phyloP scores from a whole-genome alignment of 1,139 yeast species.

The Pichia sp. region DNA sequence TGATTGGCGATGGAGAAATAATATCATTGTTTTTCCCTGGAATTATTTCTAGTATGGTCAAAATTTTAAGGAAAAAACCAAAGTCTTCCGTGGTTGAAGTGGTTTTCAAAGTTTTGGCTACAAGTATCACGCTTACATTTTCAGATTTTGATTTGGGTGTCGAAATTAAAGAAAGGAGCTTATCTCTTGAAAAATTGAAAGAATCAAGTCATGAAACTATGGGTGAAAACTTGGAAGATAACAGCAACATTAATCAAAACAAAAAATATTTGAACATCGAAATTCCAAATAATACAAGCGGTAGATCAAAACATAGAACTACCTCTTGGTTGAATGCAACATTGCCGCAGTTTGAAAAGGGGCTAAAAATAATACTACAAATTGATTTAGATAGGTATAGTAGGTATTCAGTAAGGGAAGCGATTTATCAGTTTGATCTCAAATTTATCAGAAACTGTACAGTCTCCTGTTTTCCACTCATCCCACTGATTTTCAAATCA shows the following conservation, averaged over 20 bases:
- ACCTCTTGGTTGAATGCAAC: slow-evolving; percentile 61
- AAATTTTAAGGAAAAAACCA: slow-evolving; percentile 32
- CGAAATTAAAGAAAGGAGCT: slow-evolving; percentile 2
- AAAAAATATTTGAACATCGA: slow-evolving; percentile 5
- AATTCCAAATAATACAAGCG: slow-evolving; percentile 18
- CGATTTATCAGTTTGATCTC: slow-evolving; percentile 29
- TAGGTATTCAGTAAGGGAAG: slow-evolving; percentile 29
- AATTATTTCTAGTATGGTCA: slow-evolving; percentile 42
- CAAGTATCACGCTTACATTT: slow-evolving; percentile 33
- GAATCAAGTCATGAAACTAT: neutral
- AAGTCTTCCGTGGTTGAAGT: slow-evolving; percentile 36
- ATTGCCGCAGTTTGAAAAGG: slow-evolving; percentile 48
- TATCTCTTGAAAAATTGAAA: slow-evolving; percentile 18
- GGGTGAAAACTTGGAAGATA: neutral
- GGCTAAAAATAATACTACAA: slow-evolving; percentile 31
- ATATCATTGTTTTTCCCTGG: slow-evolving; percentile 52
- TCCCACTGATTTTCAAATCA: slow-evolving; percentile 26
- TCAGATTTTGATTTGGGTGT: slow-evolving; percentile 33
- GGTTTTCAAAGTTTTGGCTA: slow-evolving; percentile 30
- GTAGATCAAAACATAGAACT: slow-evolving; percentile 37
- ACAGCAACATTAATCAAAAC: neutral
- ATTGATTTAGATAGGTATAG: slow-evolving; percentile 22
- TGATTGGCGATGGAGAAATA: slow-evolving; percentile 42
- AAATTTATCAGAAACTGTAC: slow-evolving; percentile 28
- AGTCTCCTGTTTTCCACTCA: slow-evolving; percentile 30